Base-by-base conservation (phyloP, 2,329 filamentous ascomycete genomes). In the Colletotrichum neosansevieriae region DNA sequence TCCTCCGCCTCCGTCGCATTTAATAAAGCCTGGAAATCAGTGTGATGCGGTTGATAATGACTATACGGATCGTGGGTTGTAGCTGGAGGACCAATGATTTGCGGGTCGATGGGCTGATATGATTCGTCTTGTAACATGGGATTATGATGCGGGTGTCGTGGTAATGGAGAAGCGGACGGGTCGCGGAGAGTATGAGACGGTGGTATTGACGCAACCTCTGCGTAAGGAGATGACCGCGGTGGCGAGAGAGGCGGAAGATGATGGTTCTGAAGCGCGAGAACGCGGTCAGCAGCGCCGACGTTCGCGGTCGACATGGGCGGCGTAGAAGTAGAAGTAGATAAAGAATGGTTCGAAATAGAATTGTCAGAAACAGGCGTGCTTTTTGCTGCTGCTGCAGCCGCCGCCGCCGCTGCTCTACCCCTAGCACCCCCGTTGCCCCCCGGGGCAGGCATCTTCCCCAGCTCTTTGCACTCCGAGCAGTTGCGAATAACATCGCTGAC, bases 401-500 rank as follows among this genome's bases (percentile, higher is more conserved):
- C 59, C 0, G 38, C 51, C 0, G 49, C 63, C 4, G 62, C 66
- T 4, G 59, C 60, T 45, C 66, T 58, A 1, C 53, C 62, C 63
- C 58, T 66, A 17, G 65, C 53, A 7, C 65, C 42, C 44, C 54
- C 53, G 24, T 49, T 59, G 2, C 53, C 67, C 10, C 67, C 67
- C 10, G 67, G 69, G 10, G 72, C 71, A 36, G 80, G 77, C 36
- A 85, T 82, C 77, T 92, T 92, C 70, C 89, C 86, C 42, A 88
- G 83, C 74, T 97, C 94, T 80, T 95, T 97, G 82, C 95, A 98
- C 77, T 97, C 91, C 7, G 87, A 82, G 79, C 96, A 99, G 75
- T 96, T 95, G 74, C 93, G 91, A 79, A 98, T 97, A 74, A 97
- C 94, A 77, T 95, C 91, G 77, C 92, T 96, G 70, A 98, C 96